Base-by-base conservation (phyloP, 1,139 yeast species). In the Pichia sp. region DNA sequence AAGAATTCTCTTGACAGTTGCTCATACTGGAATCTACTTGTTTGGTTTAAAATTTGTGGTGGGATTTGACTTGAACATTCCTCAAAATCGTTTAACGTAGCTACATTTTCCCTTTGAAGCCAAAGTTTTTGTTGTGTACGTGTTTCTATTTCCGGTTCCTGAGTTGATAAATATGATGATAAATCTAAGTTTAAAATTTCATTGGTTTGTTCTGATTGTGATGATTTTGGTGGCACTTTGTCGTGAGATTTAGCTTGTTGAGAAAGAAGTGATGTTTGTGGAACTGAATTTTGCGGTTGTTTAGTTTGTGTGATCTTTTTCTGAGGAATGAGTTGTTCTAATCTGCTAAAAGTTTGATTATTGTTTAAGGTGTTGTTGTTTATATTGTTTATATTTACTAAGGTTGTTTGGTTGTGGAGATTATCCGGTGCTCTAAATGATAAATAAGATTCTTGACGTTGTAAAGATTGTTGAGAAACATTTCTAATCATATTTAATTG, bases 61-160 rank as follows among this genome's bases (percentile, higher is more conserved):
- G 38, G 20, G 2, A 33, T 32, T 10, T 34, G 44, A 15, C 15
- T 26, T 3, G 29, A 22, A 2, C 35, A 38, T 18, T 45, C 59
- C n/a, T 57, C 51, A 16, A 47, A 42, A 38, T 51, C 58, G 20
- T 50, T 52, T 18, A 56, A 38, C 4, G 57, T 49, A 30, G 54
- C 50, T 22, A 56, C 44, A 38, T 54, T 82, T 50, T 85, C 94
- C 48, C 94, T 68, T 57, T 84, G 94, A 29, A 85, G 64, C 94
- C 94, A 84, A 38, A 85, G 69, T 48, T 82, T 73, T 54, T 84
- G 91, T 55, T 85, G 95, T 0, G 94, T 84, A 60, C 95, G 70
- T 1, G 87, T 80, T 40, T 78, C 80, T n/a, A 63, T 60, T 36
- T 64, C 66, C 6, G 61, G 51, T 26, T 47, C 49, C 23, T 51